Evolutionary conservation across 179 eudicot species (phyloP).

Genomic region (Drosera spatulata): DNA sequence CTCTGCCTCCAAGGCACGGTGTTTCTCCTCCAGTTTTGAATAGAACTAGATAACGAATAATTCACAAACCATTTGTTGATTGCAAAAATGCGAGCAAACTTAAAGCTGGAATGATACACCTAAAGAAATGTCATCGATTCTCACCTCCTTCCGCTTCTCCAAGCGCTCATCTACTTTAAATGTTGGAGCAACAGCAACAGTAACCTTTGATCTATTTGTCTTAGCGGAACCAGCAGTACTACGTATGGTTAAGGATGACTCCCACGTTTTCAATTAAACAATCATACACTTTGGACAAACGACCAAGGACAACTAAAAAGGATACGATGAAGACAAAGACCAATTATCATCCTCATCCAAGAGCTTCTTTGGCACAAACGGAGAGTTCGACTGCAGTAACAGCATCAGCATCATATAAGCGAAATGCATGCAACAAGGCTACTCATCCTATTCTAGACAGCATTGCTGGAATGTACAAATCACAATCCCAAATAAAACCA

Average conservation of each 20-base stretch:
- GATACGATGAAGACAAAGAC: slow-evolving; percentile 87
- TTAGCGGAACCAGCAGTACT: slow-evolving; percentile 57
- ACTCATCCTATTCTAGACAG: too few species aligned
- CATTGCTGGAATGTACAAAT: too few species aligned
- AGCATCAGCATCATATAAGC: neutral
- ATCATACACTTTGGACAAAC: too few species aligned
- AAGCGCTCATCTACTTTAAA: slow-evolving; percentile 40
- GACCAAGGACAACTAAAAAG: slow-evolving; percentile 12
- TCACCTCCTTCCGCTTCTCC: slow-evolving; percentile 75
- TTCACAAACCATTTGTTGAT: too few species aligned
- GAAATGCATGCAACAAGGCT: too few species aligned
- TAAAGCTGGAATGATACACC: too few species aligned
- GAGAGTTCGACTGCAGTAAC: slow-evolving; percentile 35
- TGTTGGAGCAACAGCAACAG: slow-evolving; percentile 70
- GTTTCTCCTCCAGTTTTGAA: slow-evolving; percentile 79
- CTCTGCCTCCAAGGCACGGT: slow-evolving; percentile 80
- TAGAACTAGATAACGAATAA: slow-evolving; percentile 35
- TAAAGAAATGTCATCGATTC: too few species aligned
- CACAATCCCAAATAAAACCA: too few species aligned
- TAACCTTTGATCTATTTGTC: slow-evolving; percentile 48
- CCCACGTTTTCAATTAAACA: neutral
- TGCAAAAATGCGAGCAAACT: too few species aligned
- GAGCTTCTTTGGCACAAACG: slow-evolving; percentile 28
- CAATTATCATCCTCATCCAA: slow-evolving; percentile 63
- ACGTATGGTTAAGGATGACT: slow-evolving; percentile 37